Evolutionary conservation across 2,329 filamentous ascomycete species (phyloP).

Genomic region (Fusarium palustre): DNA sequence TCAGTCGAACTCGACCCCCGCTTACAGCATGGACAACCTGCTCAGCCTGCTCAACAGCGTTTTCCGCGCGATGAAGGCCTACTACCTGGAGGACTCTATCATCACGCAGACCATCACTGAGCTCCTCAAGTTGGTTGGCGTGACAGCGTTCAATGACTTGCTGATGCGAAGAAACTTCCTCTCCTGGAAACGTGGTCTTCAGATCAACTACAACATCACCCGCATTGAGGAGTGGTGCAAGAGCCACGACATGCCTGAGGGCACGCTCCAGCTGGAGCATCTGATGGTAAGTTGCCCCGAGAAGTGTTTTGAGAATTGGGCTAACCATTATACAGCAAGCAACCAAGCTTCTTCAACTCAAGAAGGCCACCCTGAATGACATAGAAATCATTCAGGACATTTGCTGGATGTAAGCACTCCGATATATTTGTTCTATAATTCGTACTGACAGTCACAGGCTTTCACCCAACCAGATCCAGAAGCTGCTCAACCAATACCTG

Average conservation of each 20-base stretch:
- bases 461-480: constrained; percentile 98
- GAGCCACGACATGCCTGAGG: constrained; percentile 99
- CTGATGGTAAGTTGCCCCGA: constrained; percentile 77
- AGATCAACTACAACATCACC: constrained; percentile 99
- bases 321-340: constrained; percentile 75
- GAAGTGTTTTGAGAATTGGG: not conserved
- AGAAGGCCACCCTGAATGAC: constrained; percentile 98
- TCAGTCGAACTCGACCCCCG: constrained; percentile 87
- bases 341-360: constrained; percentile 96
- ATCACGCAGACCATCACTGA: constrained; percentile 96
- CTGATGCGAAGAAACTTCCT: constrained; percentile 98
- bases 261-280: constrained; percentile 96
- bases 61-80: constrained; percentile 98
- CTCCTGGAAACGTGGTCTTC: constrained; percentile 97
- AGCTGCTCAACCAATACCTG: constrained; percentile 97
- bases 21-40: constrained; percentile 99
- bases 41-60: constrained; percentile 96
- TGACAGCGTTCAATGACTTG: constrained; percentile 98
- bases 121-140: constrained; percentile 89
- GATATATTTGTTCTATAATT: not conserved
- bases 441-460: constrained; percentile 67
- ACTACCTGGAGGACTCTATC: constrained; percentile 96
- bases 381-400: constrained; percentile 99
- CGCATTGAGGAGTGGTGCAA: constrained; percentile 99
- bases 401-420: constrained; percentile 91